phyloP scores from a whole-genome alignment of 139 green algal genomes.

The Chloropicon primus region DNA sequence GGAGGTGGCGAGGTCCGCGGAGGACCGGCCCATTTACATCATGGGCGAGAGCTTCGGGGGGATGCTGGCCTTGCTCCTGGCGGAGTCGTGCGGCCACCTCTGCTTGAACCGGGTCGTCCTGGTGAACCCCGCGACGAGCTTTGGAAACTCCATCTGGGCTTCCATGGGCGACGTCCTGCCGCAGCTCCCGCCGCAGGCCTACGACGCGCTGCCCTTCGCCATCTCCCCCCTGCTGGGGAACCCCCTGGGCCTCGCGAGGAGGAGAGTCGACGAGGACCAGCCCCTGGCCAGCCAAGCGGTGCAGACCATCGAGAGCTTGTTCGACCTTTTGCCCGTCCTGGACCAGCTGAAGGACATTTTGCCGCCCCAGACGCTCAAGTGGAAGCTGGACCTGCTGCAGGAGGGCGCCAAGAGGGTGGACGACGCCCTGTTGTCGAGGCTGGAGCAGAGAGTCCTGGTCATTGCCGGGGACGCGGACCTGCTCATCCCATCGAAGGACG shows the following conservation, averaged over 20 bases:
- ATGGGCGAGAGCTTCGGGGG: constrained; percentile 79
- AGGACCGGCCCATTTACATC: constrained; percentile 64
- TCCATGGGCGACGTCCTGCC: constrained; percentile 27
- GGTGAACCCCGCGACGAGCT: constrained; percentile 81
- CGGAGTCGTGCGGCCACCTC: constrained; percentile 9
- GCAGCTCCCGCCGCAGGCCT: constrained; percentile 27
- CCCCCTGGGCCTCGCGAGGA: constrained; percentile 47
- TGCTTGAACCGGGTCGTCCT: constrained; percentile 46
- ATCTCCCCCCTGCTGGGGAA: constrained; percentile 68
- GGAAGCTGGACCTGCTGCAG: constrained; percentile 55
- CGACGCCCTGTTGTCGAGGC: neutral
- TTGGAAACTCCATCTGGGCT: constrained; percentile 50
- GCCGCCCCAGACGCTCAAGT: constrained; percentile 46
- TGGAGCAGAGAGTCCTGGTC: constrained; percentile 10
- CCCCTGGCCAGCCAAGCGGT: neutral
- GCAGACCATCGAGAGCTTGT: neutral
- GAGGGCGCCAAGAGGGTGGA: constrained; percentile 29
- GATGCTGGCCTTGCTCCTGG: constrained; percentile 56
- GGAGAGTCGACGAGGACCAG: neutral
- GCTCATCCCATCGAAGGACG: constrained; percentile 15
- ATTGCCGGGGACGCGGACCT: constrained; percentile 13
- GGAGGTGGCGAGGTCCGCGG: constrained; percentile 9
- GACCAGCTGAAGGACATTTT: constrained; percentile 46
- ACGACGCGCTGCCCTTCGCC: constrained; percentile 52
- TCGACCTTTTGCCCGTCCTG: constrained; percentile 46